Percentiles rank a stretch among this genome's conserved stretches.
Conservation (phyloP, 1,284 basidiomycete genomes). For the Stereum hirsutum region DNA sequence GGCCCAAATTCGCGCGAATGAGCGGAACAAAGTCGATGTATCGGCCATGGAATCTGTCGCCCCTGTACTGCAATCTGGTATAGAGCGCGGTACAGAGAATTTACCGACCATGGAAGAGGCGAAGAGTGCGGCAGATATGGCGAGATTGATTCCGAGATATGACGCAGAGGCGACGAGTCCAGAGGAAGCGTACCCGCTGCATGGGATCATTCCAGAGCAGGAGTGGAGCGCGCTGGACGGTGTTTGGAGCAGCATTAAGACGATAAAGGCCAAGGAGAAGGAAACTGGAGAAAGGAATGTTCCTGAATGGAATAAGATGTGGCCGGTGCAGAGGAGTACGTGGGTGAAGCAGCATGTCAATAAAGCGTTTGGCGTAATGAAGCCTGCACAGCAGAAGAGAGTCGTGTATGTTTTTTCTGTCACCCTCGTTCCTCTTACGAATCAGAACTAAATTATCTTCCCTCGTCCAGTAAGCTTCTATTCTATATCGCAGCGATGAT, state of each 20-base stretch:
- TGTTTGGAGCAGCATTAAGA: slow-evolving; percentile 37
- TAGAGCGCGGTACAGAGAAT: slow-evolving; percentile 59
- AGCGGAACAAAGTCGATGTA: slow-evolving; percentile 83
- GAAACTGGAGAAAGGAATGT: too few relatives aligned
- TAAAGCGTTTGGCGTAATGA: slow-evolving; percentile 28
- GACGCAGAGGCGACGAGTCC: slow-evolving; percentile 56
- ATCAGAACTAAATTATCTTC: neutral
- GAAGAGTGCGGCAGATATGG: slow-evolving; percentile 48
- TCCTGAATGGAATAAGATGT: slow-evolving; percentile 40
- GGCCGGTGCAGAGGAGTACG: slow-evolving; percentile 55
- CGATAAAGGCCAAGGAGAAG: slow-evolving; percentile 35
- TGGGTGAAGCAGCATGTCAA: slow-evolving; percentile 63
- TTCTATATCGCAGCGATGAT: slow-evolving; percentile 76
- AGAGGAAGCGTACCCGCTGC: slow-evolving; percentile 69
- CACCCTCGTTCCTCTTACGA: slow-evolving; percentile 1
- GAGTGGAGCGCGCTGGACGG: slow-evolving; percentile 63
- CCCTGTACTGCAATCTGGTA: slow-evolving; percentile 71
- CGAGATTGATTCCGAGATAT: slow-evolving; percentile 69
- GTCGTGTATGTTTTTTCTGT: slow-evolving; percentile 35
- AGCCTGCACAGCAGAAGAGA: slow-evolving; percentile 47
- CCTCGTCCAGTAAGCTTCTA: slow-evolving; percentile 61
- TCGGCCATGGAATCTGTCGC: slow-evolving; percentile 77
- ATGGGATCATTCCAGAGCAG: slow-evolving; percentile 65
- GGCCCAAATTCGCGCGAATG: slow-evolving; percentile 72
- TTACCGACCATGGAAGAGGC: slow-evolving; percentile 66